phyloP scores from a whole-genome alignment of 257 asterid genomes.

The Catharanthus roseus region DNA sequence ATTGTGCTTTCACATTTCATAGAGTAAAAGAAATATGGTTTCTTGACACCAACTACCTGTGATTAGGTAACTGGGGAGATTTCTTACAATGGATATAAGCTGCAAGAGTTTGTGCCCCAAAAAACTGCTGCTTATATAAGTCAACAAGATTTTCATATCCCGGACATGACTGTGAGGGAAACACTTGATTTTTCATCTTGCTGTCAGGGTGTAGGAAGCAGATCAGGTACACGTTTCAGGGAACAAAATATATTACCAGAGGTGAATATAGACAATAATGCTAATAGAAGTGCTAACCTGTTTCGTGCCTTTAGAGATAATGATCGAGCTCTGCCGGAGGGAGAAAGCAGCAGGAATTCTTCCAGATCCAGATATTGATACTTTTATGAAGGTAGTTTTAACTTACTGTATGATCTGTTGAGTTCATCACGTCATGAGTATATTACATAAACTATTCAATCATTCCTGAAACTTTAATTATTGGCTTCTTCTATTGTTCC shows the following conservation, averaged over 20 bases:
- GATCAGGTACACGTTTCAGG: no score
- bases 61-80: conserved; percentile 57
- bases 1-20: no score
- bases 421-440: neutral
- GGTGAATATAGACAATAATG: no score
- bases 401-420: neutral
- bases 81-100: conserved; percentile 52
- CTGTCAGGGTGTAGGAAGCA: no score
- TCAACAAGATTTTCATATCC: conserved; percentile 60
- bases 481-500: no score
- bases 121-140: conserved; percentile 69
- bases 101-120: conserved; percentile 60
- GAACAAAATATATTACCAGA: no score
- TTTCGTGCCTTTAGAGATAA: conserved; percentile 26
- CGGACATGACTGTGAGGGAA: conserved; percentile 33
- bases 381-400: conserved; percentile 64
- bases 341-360: conserved; percentile 61
- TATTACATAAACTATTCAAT: no score
- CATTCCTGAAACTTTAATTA: neutral
- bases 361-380: conserved; percentile 71
- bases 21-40: no score
- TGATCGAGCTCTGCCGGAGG: conserved; percentile 55
- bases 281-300: no score
- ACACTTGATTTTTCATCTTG: no score
- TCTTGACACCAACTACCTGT: neutral